A percentile compares a stretch with the other conserved stretches of the same genome.
Evolutionary conservation across 1,284 basidiomycete genomes (phyloP).

Genomic region (Naganishia cerealis): DNA sequence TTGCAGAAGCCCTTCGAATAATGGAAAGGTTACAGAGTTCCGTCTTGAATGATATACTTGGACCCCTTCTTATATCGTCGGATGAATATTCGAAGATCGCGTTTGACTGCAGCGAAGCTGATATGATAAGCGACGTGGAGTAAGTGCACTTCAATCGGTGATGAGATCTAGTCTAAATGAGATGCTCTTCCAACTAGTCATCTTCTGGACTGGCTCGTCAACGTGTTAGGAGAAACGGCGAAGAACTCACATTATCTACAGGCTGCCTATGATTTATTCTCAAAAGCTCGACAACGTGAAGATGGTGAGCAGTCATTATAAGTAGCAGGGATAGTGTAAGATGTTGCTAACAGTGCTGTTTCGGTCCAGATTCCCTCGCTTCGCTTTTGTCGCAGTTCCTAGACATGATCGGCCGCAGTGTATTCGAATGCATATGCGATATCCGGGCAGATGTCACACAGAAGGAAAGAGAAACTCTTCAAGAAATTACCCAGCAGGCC

Average conservation of each 20-base stretch:
- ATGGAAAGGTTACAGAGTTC: constrained; percentile 6
- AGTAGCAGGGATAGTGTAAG: not conserved
- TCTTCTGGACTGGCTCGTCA: constrained; percentile 17
- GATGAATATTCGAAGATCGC: constrained; percentile 10
- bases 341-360: not conserved
- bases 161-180: too few relatives aligned
- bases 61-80: not conserved
- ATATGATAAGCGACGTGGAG: constrained; percentile 1
- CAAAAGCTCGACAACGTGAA: constrained; percentile 1
- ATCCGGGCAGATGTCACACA: constrained; percentile 16
- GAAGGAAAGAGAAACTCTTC: constrained; percentile 7
- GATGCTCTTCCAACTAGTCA: not conserved
- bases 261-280: constrained; percentile 8
- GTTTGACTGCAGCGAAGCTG: not conserved
- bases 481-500: not conserved
- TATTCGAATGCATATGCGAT: constrained; percentile 13
- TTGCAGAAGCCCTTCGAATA: not conserved
- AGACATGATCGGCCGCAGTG: constrained; percentile 12
- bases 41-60: constrained; percentile 12
- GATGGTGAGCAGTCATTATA: not conserved
- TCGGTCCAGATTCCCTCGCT: not conserved
- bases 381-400: constrained; percentile 15
- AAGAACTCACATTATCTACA: not conserved
- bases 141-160: not conserved
- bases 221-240: constrained; percentile 1